Base-by-base conservation (phyloP, 805 yeast species). In the Starmerella riodocensis region DNA sequence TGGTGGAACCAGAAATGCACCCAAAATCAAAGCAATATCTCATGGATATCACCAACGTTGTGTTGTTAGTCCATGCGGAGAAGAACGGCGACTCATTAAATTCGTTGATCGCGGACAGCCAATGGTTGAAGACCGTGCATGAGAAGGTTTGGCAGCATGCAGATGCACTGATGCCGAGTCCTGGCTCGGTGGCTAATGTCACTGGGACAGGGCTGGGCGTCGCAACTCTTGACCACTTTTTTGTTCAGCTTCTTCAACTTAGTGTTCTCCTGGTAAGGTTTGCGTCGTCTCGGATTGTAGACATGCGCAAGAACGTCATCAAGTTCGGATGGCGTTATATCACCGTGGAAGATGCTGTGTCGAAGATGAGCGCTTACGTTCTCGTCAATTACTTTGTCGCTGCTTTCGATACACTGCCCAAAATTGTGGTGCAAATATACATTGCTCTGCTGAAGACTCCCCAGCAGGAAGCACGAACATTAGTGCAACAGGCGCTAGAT, bases 271-370 rank as follows among this genome's bases (percentile, higher is more conserved):
- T 91, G 32, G 71, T 85, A 20, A 76, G 76, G 53, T 71, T 74
- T 59, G 76, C 81, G 1, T 75, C 93, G 0, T 57, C 62, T 0
- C 59, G 66, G 9, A 67, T 83, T 20, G 62, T 70, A 6, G 78
- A 73, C 13, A 67, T 71, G 48, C 67, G 81, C 31, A 88, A 84
- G 54, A 94, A 85, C 50, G 74, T 91, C 31, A 83, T 91, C 57
- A 84, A 83, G 57, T 91, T 85, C 61, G 80, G 85, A 50, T 91
- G 99, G 99, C 81, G 82, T 49, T 81, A 77, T 52, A 78, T 91
- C 53, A 83, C 83, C 50, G 63, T 86, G 24, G 96, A 86, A 46
- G 99, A 91, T 55, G 71, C 76, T 37, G 71, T 85, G 36, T 74
- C 93, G 20, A 91, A 91, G 54, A 94, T 86, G 51, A 82, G 91